Evolutionary conservation across 2,329 filamentous ascomycete genomes (phyloP).

Genomic region (Colletotrichum destructivum): DNA sequence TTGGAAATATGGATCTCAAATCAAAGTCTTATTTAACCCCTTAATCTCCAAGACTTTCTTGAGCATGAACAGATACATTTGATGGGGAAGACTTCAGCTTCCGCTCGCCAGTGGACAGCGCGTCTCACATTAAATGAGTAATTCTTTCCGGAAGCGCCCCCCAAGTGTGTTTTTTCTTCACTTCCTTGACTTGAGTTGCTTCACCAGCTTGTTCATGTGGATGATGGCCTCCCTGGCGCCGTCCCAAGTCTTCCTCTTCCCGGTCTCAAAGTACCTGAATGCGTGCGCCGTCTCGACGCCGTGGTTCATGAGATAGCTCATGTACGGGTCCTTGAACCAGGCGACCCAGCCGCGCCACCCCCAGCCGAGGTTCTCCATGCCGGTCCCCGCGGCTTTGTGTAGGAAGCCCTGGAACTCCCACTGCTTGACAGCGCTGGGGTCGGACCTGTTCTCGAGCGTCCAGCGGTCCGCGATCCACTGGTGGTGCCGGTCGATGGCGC

Average conservation of each 20-base stretch:
- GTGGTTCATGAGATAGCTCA: conserved; percentile 56
- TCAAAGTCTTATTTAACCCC: too few species aligned
- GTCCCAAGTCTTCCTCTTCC: conserved; percentile 56
- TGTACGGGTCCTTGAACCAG: conserved; percentile 54
- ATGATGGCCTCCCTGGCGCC: conserved; percentile 56
- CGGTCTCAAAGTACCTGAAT: conserved; percentile 59
- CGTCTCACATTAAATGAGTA: too few species aligned
- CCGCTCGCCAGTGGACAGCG: too few species aligned
- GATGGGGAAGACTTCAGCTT: too few species aligned
- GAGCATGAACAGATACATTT: too few species aligned
- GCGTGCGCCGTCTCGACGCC: conserved; percentile 58
- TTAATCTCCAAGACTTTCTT: too few species aligned
- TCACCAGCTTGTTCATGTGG: conserved; percentile 49
- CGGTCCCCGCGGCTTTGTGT: conserved; percentile 58
- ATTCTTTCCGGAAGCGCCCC: background rate
- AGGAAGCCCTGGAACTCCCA: conserved; percentile 54
- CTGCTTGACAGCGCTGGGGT: conserved; percentile 46
- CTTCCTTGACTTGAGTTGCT: conserved; percentile 45
- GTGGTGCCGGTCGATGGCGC: conserved; percentile 47
- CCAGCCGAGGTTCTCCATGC: conserved; percentile 59
- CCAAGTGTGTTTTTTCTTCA: background rate
- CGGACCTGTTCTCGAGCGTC: conserved; percentile 42
- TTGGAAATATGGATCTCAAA: too few species aligned
- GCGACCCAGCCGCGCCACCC: conserved; percentile 59
- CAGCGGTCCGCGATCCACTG: conserved; percentile 48